Evolutionary conservation across 352 stramenopile species (phyloP).

Genomic region (Phytophthora cactorum): DNA sequence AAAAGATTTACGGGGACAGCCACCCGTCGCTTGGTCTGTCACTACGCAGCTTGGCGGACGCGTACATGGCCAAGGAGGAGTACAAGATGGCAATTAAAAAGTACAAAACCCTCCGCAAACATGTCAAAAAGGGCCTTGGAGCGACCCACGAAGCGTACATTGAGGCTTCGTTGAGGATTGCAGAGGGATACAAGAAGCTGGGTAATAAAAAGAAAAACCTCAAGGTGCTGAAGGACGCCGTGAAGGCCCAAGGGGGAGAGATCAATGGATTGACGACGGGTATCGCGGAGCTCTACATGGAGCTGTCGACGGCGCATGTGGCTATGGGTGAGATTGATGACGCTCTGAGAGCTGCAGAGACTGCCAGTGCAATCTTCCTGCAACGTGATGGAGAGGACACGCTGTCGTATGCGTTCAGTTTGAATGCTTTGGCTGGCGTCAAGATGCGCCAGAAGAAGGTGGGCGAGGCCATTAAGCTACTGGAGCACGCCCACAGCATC

Average conservation of each 20-base stretch:
- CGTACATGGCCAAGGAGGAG: constrained; percentile 78
- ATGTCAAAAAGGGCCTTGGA: constrained; percentile 70
- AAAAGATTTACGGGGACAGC: constrained; percentile 80
- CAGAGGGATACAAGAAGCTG: constrained; percentile 74
- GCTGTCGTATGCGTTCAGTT: constrained; percentile 76
- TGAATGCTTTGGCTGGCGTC: constrained; percentile 83
- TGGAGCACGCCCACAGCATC: constrained; percentile 74
- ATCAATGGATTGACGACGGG: constrained; percentile 71
- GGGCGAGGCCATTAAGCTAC: constrained; percentile 59
- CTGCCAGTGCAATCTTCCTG: constrained; percentile 59
- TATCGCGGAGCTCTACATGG: constrained; percentile 83
- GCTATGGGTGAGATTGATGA: constrained; percentile 51
- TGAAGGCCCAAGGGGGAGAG: constrained; percentile 61
- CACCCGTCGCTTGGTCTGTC: constrained; percentile 82
- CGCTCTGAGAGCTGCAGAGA: constrained; percentile 42
- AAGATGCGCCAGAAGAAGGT: constrained; percentile 72
- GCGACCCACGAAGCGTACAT: constrained; percentile 77
- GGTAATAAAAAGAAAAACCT: constrained; percentile 58
- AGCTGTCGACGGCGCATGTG: constrained; percentile 61
- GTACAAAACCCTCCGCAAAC: constrained; percentile 78
- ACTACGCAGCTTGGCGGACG: constrained; percentile 80
- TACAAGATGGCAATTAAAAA: constrained; percentile 69
- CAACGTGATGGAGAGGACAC: constrained; percentile 72
- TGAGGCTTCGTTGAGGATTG: constrained; percentile 73
- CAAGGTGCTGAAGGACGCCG: constrained; percentile 59